Percentiles rank a stretch among this genome's conserved stretches.
Conservation (phyloP, 768 basidiomycete species). For the Serendipita sp. region DNA sequence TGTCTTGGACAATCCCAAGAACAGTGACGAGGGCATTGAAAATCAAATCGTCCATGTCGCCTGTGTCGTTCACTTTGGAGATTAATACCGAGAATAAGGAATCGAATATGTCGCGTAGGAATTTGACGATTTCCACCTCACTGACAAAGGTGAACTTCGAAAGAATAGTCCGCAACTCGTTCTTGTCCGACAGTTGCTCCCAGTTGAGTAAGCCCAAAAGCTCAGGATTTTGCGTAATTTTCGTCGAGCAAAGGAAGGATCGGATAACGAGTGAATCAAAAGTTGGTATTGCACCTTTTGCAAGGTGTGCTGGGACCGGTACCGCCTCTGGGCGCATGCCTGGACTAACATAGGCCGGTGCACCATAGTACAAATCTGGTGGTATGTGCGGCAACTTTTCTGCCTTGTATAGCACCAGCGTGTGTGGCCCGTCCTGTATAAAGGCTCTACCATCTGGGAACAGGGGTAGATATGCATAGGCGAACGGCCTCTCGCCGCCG, state of each 20-base stretch:
- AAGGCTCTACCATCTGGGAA: conserved; percentile 62
- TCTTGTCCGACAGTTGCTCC: conserved; percentile 51
- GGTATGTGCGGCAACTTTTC: conserved; percentile 49
- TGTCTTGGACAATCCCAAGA: conserved; percentile 81
- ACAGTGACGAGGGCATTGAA: conserved; percentile 86
- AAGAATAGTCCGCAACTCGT: conserved; percentile 53
- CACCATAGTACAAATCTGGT: conserved; percentile 55
- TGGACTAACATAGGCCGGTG: conserved; percentile 40
- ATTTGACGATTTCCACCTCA: conserved; percentile 90
- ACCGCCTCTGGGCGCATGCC: conserved; percentile 48
- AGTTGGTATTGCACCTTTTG: conserved; percentile 47
- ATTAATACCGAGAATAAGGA: conserved; percentile 79
- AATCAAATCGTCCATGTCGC: conserved; percentile 70
- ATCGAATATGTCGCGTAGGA: conserved; percentile 80
- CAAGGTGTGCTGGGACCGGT: conserved; percentile 39
- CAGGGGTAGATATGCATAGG: conserved; percentile 82
- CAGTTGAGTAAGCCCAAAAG: conserved; percentile 67
- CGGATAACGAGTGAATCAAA: conserved; percentile 69
- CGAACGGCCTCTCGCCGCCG: conserved; percentile 61
- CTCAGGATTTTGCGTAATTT: conserved; percentile 79
- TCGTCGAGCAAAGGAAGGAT: conserved; percentile 81
- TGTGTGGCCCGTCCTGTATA: conserved; percentile 79
- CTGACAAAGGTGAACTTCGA: conserved; percentile 80
- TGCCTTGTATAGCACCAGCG: conserved; percentile 66
- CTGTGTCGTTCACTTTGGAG: conserved; percentile 52